Evolutionary conservation across 768 basidiomycete species (phyloP).

Genomic region (Psilocybe tampanensis): DNA sequence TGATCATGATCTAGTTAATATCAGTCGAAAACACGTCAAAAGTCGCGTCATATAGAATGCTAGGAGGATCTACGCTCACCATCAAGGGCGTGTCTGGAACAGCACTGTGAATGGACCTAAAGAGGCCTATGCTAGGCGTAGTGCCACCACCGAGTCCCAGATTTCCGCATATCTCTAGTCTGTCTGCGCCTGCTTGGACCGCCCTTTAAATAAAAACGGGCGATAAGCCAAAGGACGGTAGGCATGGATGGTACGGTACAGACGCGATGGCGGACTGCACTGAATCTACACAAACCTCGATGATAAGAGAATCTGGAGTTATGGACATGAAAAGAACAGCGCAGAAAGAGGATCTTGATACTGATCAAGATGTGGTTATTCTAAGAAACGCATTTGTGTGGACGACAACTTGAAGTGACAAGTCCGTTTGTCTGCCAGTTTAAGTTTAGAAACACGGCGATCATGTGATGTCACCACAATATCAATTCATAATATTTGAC

Average conservation of each 20-base stretch:
- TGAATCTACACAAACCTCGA: conserved; percentile 30
- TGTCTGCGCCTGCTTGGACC: conserved; percentile 67
- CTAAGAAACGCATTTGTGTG: too few species aligned
- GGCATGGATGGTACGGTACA: conserved; percentile 1
- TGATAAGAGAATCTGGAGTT: conserved; percentile 18
- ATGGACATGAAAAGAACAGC: conserved; percentile 1
- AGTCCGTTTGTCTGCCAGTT: too few species aligned
- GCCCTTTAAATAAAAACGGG: conserved; percentile 47
- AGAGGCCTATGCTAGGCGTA: conserved; percentile 78
- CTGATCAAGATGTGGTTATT: too few species aligned
- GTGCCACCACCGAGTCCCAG: conserved; percentile 77
- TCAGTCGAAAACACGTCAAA: background rate
- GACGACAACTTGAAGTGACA: too few species aligned
- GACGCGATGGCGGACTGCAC: conserved; percentile 29
- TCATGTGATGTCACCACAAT: background rate
- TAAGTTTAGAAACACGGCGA: background rate
- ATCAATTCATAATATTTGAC: too few species aligned
- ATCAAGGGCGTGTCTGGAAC: conserved; percentile 59
- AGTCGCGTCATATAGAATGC: background rate
- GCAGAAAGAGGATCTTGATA: background rate
- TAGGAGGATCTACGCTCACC: conserved; percentile 41
- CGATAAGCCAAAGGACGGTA: background rate
- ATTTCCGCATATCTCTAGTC: conserved; percentile 77
- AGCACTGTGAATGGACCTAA: conserved; percentile 55
- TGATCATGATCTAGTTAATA: conserved; percentile 66